A percentile compares a stretch with the other conserved stretches of the same genome.
phyloP scores from a whole-genome alignment of 441 rosid genomes.

The Populus trichocarpa region DNA sequence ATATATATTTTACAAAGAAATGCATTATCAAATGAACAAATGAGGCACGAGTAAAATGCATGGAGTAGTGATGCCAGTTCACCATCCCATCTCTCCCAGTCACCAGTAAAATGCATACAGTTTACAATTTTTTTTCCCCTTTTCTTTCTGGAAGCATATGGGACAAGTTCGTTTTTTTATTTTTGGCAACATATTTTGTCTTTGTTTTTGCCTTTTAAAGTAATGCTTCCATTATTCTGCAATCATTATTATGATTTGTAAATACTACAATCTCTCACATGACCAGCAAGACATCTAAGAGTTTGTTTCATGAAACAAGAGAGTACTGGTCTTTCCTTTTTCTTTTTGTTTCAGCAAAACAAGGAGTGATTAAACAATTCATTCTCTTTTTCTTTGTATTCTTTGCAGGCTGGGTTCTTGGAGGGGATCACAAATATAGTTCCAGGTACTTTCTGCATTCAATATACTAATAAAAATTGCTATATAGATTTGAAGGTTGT shows the following conservation, averaged over 20 bases:
- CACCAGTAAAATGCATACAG: not conserved
- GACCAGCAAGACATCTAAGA: not conserved
- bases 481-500: not conserved
- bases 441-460: conserved; percentile 48
- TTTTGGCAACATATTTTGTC: not conserved
- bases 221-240: not conserved
- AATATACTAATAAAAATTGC: not conserved
- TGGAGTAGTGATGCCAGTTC: not conserved
- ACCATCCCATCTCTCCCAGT: not conserved
- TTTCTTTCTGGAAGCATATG: not conserved
- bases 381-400: not conserved
- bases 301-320: not conserved
- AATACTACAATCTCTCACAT: not conserved
- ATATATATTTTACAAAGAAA: not conserved
- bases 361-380: not conserved
- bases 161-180: not conserved
- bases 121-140: not conserved
- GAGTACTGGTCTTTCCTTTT: not conserved
- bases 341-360: not conserved
- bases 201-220: not conserved
- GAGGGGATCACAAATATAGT: conserved; percentile 86
- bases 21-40: not conserved
- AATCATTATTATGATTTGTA: not conserved
- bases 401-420: conserved; percentile 78
- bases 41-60: not conserved